A percentile compares a stretch with the other conserved stretches of the same genome.
Conservation (phyloP, 2,329 filamentous ascomycete species). For the Apiospora koreana region DNA sequence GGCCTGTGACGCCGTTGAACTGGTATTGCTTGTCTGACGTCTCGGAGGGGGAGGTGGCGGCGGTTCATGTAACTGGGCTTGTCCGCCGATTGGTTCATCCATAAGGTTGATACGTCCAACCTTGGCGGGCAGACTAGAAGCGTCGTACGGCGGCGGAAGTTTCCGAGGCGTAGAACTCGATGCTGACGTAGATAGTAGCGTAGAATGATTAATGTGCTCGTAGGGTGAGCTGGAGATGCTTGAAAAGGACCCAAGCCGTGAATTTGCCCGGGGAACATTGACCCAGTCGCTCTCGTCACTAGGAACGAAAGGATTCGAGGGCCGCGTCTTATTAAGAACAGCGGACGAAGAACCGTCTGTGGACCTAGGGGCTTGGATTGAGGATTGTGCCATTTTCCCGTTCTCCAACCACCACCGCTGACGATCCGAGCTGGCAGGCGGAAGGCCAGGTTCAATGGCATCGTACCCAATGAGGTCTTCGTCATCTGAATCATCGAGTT, state of each 20-base stretch:
- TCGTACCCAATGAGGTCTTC: conserved; percentile 83
- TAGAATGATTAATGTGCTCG: conserved; percentile 57
- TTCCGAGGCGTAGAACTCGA: conserved; percentile 50
- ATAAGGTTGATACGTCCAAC: conserved; percentile 43
- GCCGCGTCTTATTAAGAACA: conserved; percentile 71
- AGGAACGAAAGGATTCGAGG: conserved; percentile 78
- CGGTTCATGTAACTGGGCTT: conserved; percentile 32
- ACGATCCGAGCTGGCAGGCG: conserved; percentile 67
- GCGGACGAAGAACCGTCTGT: conserved; percentile 50
- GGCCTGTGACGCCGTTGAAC: conserved; percentile 18
- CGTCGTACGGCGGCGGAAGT: conserved; percentile 53
- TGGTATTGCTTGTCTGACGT: conserved; percentile 27
- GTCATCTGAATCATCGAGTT: conserved; percentile 66
- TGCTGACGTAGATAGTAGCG: conserved; percentile 44
- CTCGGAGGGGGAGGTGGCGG: conserved; percentile 45
- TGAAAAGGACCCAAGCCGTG: conserved; percentile 52
- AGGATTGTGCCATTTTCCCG: conserved; percentile 73
- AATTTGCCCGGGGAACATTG: conserved; percentile 56
- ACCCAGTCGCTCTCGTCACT: conserved; percentile 86
- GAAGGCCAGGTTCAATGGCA: conserved; percentile 76
- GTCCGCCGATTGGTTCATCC: conserved; percentile 38
- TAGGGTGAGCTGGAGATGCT: conserved; percentile 62
- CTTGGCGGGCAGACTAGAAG: conserved; percentile 46
- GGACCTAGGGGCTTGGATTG: conserved; percentile 62
- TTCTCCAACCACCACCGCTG: conserved; percentile 72